phyloP scores from a whole-genome alignment of 805 yeast species.

The Teunomyces aglyptinius region DNA sequence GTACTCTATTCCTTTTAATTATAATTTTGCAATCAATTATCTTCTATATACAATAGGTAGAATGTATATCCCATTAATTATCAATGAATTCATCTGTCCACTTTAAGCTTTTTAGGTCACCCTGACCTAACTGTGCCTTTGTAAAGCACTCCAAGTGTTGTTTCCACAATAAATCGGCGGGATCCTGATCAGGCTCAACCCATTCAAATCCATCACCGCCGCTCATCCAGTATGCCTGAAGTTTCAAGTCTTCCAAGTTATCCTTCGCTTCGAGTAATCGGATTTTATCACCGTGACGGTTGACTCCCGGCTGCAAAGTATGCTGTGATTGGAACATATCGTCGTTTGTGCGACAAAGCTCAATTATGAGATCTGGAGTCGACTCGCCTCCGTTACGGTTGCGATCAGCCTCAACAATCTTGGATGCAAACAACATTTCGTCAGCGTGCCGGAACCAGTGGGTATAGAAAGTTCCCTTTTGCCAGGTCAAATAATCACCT shows the following conservation, averaged over 20 bases:
- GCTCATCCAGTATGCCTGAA: constrained; percentile 84
- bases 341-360: constrained; percentile 34
- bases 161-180: constrained; percentile 60
- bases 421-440: constrained; percentile 64
- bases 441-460: constrained; percentile 66
- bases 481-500: constrained; percentile 60
- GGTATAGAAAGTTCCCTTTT: constrained; percentile 59
- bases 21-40: background rate
- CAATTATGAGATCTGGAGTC: constrained; percentile 31
- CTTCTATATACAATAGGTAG: background rate
- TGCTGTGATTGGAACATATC: constrained; percentile 19
- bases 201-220: constrained; percentile 86
- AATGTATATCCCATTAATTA: constrained; percentile 2
- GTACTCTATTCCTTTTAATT: no score
- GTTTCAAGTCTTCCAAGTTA: constrained; percentile 59
- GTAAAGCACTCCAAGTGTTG: constrained; percentile 25
- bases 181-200: constrained; percentile 90
- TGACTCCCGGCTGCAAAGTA: constrained; percentile 33
- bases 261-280: constrained; percentile 41
- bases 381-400: constrained; percentile 45
- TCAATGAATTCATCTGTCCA: constrained; percentile 43
- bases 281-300: constrained; percentile 37
- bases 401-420: constrained; percentile 65
- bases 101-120: constrained; percentile 21
- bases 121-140: constrained; percentile 15